phyloP scores from a whole-genome alignment of 1,139 yeast genomes.

The Lodderomyces parapsilosis region DNA sequence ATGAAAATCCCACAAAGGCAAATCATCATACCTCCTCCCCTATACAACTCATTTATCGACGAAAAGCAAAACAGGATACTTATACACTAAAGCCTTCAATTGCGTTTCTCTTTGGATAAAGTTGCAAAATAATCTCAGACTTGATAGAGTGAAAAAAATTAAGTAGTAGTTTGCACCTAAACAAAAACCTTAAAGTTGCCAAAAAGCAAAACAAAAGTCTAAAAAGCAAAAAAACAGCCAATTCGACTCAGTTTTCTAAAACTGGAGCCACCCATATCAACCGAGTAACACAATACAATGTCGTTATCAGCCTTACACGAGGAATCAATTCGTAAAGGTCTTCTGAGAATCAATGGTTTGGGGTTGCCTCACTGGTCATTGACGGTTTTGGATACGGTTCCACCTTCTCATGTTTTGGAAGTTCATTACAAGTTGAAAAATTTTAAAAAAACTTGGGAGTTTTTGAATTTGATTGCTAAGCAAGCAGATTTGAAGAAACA shows the following conservation, averaged over 20 bases:
- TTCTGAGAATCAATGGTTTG: slow-evolving; percentile 13
- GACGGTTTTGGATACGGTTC: slow-evolving; percentile 6
- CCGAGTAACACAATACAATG: background rate
- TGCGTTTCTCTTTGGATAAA: no score
- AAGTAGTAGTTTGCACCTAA: no score
- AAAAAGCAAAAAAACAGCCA: background rate
- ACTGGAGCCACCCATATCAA: background rate
- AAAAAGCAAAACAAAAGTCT: background rate
- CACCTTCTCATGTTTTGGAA: slow-evolving; percentile 14
- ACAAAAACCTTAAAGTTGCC: background rate
- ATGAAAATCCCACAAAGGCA: no score
- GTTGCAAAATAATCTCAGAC: no score
- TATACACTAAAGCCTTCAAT: no score
- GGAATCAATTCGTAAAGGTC: slow-evolving; percentile 10
- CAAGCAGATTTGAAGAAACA: slow-evolving; percentile 63
- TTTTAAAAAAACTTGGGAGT: slow-evolving; percentile 64
- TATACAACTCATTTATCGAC: no score
- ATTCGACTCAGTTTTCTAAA: background rate
- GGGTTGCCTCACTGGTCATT: slow-evolving; percentile 16
- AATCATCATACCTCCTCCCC: no score
- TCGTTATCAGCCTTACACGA: slow-evolving; percentile 7
- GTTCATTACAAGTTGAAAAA: slow-evolving; percentile 39
- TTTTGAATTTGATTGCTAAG: slow-evolving; percentile 60
- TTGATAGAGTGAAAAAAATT: no score
- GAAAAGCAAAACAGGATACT: no score